Evolutionary conservation across 352 stramenopile species (phyloP).

Genomic region (Phytophthora pistaciae): DNA sequence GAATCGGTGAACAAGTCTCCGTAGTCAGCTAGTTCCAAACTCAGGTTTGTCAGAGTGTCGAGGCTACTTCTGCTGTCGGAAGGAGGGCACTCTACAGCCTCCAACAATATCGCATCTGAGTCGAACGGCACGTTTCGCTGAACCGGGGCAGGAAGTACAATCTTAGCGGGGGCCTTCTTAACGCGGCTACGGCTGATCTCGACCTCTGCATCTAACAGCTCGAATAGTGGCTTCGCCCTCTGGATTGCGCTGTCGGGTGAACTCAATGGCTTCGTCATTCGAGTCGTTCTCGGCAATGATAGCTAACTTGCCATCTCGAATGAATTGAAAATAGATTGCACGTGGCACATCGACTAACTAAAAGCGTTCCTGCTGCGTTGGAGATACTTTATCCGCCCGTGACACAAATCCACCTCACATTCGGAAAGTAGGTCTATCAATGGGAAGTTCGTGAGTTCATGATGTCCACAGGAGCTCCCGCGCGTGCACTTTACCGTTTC

Average conservation of each 20-base stretch:
- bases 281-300: conserved; percentile 15
- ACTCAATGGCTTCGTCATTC: conserved; percentile 30
- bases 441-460: neutral
- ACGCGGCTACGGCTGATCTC: conserved; percentile 3
- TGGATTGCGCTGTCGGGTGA: conserved; percentile 32
- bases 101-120: conserved; percentile 26
- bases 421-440: conserved; percentile 39
- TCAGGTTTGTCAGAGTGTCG: conserved; percentile 10
- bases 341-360: conserved; percentile 10
- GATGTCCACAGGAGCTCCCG: neutral
- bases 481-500: conserved; percentile 51
- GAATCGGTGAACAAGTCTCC: conserved; percentile 12
- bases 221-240: conserved; percentile 47
- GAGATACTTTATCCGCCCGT: neutral
- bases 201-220: conserved; percentile 31
- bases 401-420: conserved; percentile 29
- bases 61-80: conserved; percentile 1
- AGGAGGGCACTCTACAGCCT: conserved; percentile 7
- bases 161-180: conserved; percentile 6
- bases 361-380: neutral
- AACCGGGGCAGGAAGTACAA: neutral
- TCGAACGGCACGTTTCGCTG: conserved; percentile 25
- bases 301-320: conserved; percentile 5
- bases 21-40: conserved; percentile 27
- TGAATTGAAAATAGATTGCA: conserved; percentile 33